These are phyloP conservation scores for Diaporthe citriasiana DNA, from an alignment of 2,329 filamentous ascomycete species.

Conservation along the genomic window DNA sequence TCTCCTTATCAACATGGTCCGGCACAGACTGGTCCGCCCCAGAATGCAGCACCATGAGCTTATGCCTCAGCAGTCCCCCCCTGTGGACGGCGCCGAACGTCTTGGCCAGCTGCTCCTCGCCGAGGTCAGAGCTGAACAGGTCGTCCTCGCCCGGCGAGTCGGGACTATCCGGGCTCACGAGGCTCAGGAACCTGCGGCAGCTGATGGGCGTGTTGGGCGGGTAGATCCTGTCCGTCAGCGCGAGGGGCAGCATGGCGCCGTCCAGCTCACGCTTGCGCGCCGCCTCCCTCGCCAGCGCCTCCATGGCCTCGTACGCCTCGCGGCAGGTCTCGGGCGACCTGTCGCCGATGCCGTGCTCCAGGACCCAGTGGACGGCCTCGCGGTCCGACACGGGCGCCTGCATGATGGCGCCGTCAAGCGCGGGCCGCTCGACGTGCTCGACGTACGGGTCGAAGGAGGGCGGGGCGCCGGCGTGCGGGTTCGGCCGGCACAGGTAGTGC, in stretches of 20 bases:
- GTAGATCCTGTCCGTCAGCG: constrained; percentile 50
- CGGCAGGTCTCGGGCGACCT: constrained; percentile 49
- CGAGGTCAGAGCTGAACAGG: constrained; percentile 74
- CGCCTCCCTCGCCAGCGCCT: constrained; percentile 52
- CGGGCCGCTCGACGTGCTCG: constrained; percentile 55
- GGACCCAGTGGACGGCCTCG: constrained; percentile 61
- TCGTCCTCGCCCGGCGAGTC: constrained; percentile 70
- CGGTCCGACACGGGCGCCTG: constrained; percentile 75
- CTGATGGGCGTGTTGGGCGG: constrained; percentile 49
- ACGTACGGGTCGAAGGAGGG: constrained; percentile 47
- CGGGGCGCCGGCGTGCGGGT: constrained; percentile 50
- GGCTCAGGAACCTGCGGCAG: constrained; percentile 55
- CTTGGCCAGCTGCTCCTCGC: constrained; percentile 59
- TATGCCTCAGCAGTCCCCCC: constrained; percentile 54
- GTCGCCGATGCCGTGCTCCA: constrained; percentile 51
- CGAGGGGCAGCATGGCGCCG: constrained; percentile 52
- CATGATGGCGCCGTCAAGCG: constrained; percentile 71
- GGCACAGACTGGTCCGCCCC: constrained; percentile 61
- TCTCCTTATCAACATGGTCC: constrained; percentile 59
- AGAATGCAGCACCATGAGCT: constrained; percentile 59
- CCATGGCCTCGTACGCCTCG: constrained; percentile 55
- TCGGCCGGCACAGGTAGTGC: constrained; percentile 68
- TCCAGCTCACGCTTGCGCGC: constrained; percentile 44
- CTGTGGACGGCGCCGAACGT: constrained; percentile 68
- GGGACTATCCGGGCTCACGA: constrained; percentile 63